Evolutionary conservation across 2,329 filamentous ascomycete species (phyloP), one percentile per base, ranked within the genome.

Genomic region (Graphilbum fragrans): DNA sequence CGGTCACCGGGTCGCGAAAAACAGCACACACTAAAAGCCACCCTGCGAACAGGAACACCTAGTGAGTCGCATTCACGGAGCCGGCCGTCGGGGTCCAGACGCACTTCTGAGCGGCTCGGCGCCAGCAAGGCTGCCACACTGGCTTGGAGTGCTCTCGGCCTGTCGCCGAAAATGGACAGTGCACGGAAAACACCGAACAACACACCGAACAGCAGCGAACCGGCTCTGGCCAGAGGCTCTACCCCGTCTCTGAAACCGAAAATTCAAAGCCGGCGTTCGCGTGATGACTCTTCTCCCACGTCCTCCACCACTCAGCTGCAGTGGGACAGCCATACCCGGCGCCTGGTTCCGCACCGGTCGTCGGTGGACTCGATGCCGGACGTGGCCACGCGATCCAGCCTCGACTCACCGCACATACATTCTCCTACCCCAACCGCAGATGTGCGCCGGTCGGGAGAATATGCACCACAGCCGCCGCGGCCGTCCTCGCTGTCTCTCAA

Each of bases 101-200:
- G 59, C 41, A 58, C 58, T 17, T 58, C 59, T 29, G 74, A 75
- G 41, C 70, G 61, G 16, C 63, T 63, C 9, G 66, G 75, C 1
- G 69, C 77, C 12, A 80, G 69, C 55, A 78, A 76, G 53, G 78
- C 78, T 33, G 78, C 78, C 21, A 74, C 72, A 3, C 53, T 81
- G 40, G 78, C 78, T 25, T 82, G 78, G 76, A 66, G 57, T 41
- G 61, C 63, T 17, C 55, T 72, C 14, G 60, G 61, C 12, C 58
- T 63, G 5, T 39, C 46, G 7, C 36, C 42, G 18, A 48, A 41
- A 20, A 18, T 42, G 1, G 44, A 46, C 10, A 45, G 37, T 31
- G 22, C 43, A 5, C 43, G 45, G 6, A 20, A 39, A 3, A 27
- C 41, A 5, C 12, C 5, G 16, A 20, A 8, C 11, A 19, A 20